These are phyloP conservation scores for Bothriochloa decipiens DNA, from an alignment of 176 grass and related monocot genomes.

Conservation along the genomic window DNA sequence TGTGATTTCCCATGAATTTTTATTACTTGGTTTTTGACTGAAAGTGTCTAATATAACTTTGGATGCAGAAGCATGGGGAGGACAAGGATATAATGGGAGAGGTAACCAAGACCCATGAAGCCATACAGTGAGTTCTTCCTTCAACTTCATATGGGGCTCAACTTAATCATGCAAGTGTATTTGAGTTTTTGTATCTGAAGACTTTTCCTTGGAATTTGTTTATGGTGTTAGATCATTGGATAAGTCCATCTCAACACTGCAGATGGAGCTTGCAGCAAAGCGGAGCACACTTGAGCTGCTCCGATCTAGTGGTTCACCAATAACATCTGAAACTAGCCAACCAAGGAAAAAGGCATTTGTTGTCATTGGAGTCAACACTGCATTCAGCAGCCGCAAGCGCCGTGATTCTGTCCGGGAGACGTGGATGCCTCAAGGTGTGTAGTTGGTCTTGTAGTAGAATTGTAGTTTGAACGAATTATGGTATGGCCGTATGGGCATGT, in stretches of 20 bases:
- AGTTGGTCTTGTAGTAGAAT: constrained; percentile 1
- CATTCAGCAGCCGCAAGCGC: constrained; percentile 91
- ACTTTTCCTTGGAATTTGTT: constrained; percentile 30
- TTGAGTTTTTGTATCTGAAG: constrained; percentile 40
- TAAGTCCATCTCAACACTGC: constrained; percentile 95
- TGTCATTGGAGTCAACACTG: constrained; percentile 91
- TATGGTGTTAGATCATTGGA: constrained; percentile 83
- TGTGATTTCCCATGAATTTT: constrained; percentile 11
- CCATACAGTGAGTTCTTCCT: constrained; percentile 70
- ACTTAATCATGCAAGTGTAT: constrained; percentile 9
- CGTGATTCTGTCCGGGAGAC: constrained; percentile 88
- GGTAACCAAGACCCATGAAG: constrained; percentile 88
- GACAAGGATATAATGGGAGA: constrained; percentile 93
- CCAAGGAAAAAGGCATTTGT: constrained; percentile 80
- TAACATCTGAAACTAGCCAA: constrained; percentile 44
- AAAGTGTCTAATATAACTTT: constrained; percentile 21
- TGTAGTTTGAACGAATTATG: constrained; percentile 32
- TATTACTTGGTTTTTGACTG: constrained; percentile 17
- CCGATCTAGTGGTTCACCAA: constrained; percentile 49
- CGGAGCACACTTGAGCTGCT: constrained; percentile 65
- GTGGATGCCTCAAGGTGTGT: constrained; percentile 98
- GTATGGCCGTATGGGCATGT: neutral
- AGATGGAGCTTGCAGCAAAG: constrained; percentile 94
- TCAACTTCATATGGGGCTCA: constrained; percentile 24
- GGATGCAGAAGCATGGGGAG: constrained; percentile 68